Percentiles rank a stretch among this genome's conserved stretches.
Evolutionary conservation across 345 rosid species (phyloP).

Genomic region (Psidium friedrichsthalianum): DNA sequence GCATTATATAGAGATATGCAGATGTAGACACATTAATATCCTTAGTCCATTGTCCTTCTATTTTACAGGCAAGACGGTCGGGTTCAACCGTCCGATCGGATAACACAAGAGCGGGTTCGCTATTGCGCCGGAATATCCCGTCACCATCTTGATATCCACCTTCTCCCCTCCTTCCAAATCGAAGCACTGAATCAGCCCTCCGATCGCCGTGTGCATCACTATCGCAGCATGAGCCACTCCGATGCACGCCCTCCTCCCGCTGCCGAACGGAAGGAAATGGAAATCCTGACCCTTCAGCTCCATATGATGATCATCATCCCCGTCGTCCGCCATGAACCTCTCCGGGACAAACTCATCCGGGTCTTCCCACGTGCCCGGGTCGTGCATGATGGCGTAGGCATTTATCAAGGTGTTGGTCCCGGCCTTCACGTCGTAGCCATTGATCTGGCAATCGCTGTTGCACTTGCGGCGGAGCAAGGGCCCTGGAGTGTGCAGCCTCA

Average conservation of each 20-base stretch:
- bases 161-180: slow-evolving; percentile 20
- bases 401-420: slow-evolving; percentile 17
- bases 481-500: slow-evolving; percentile 26
- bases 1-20: neutral
- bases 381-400: slow-evolving; percentile 17
- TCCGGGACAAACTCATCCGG: slow-evolving; percentile 12
- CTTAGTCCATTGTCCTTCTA: neutral
- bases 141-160: slow-evolving; percentile 10
- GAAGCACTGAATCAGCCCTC: slow-evolving; percentile 30
- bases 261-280: slow-evolving; percentile 25
- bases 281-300: slow-evolving; percentile 22
- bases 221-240: slow-evolving; percentile 20
- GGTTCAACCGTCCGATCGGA: slow-evolving; percentile 11
- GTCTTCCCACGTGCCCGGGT: slow-evolving; percentile 10
- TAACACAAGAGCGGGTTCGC: slow-evolving; percentile 15
- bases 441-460: slow-evolving; percentile 7
- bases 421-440: slow-evolving; percentile 11
- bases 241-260: slow-evolving; percentile 33
- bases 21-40: neutral
- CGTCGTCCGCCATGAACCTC: slow-evolving; percentile 5
- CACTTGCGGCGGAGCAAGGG: slow-evolving; percentile 23
- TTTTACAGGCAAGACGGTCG: neutral
- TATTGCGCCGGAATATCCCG: slow-evolving; percentile 27
- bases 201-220: slow-evolving; percentile 24
- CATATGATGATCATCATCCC: neutral